These are phyloP conservation scores for Clavulina sp. DNA, from an alignment of 768 basidiomycete genomes.

Conservation along the genomic window DNA sequence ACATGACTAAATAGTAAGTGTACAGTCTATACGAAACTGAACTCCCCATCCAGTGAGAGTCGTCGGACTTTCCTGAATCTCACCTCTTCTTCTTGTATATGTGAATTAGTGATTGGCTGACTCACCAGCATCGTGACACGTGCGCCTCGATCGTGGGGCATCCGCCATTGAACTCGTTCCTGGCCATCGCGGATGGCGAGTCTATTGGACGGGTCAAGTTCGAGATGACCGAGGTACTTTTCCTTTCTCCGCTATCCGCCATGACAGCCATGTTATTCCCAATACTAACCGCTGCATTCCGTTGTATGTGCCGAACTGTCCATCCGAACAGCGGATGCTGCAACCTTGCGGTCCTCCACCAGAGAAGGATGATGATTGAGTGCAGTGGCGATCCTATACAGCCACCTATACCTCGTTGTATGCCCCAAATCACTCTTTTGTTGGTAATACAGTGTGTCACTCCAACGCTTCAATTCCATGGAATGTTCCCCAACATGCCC, in stretches of 20 bases:
- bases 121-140: constrained; percentile 96
- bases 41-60: not conserved
- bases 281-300: not conserved
- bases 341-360: constrained; percentile 91
- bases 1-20: constrained; percentile 88
- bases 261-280: constrained; percentile 11
- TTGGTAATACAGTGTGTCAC: no score
- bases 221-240: constrained; percentile 82
- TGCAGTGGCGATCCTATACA: not conserved
- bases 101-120: constrained; percentile 74
- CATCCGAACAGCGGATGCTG: constrained; percentile 54
- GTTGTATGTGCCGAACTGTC: not conserved
- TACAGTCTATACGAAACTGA: not conserved
- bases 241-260: not conserved
- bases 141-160: constrained; percentile 85
- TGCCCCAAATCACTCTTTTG: no score
- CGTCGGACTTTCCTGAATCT: not conserved
- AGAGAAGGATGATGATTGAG: constrained; percentile 55
- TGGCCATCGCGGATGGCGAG: constrained; percentile 89
- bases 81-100: not conserved
- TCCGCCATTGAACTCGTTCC: constrained; percentile 63
- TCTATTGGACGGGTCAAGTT: constrained; percentile 77
- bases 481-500: no score
- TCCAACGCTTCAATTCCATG: no score
- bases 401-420: no score